phyloP scores from a whole-genome alignment of 176 grass and related monocot species.

The Zoysia japonica region DNA sequence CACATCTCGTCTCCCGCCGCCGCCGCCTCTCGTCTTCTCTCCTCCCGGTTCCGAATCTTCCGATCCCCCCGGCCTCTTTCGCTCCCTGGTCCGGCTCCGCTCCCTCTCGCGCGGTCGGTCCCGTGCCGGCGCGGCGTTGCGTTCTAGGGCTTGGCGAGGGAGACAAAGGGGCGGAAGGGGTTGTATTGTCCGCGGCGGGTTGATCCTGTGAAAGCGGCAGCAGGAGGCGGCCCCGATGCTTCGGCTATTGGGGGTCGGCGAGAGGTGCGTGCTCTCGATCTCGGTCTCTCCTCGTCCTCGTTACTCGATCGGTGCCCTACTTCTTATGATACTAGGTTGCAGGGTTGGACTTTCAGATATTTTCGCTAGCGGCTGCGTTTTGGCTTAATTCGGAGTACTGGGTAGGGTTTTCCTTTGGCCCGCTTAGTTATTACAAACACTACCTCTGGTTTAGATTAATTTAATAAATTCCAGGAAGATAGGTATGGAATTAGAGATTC shows the following conservation, averaged over 20 bases:
- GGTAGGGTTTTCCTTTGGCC: not conserved
- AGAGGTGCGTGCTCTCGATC: conserved; percentile 42
- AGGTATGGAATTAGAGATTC: not conserved
- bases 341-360: not conserved
- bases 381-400: not conserved
- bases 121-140: not conserved
- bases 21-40: not conserved
- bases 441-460: conserved; percentile 30
- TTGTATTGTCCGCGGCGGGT: conserved; percentile 24
- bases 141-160: conserved; percentile 19
- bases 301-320: not conserved
- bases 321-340: not conserved
- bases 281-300: not conserved
- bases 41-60: not conserved
- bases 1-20: conserved; percentile 21
- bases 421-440: not conserved
- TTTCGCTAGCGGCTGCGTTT: not conserved
- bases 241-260: conserved; percentile 49
- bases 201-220: conserved; percentile 6
- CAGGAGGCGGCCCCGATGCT: conserved; percentile 39
- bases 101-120: not conserved
- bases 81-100: not conserved
- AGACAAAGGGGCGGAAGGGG: not conserved
- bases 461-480: not conserved
- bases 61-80: not conserved